Base-by-base conservation (phyloP, 2,329 filamentous ascomycete genomes). In the Hypocreales sp. region DNA sequence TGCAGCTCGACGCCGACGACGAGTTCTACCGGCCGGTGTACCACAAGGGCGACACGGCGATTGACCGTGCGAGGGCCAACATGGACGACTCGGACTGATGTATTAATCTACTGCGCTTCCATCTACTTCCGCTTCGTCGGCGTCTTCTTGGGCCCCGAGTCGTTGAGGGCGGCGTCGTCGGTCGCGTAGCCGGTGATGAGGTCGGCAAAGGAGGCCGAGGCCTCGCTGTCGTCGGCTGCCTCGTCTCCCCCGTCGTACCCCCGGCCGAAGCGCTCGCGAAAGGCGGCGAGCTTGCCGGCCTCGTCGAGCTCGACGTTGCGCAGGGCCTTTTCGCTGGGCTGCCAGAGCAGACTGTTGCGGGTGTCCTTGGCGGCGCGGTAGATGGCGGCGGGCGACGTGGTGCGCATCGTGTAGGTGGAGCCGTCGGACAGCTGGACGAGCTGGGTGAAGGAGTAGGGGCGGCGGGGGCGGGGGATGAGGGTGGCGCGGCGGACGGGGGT, bases 361-460 rank as follows among this genome's bases (percentile, higher is more conserved):
- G 78, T 81, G 59, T 98, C 90, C 56, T 92, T 92, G 34, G 58
- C 58, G 31, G 61, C 60, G 32, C 61, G 60, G 56, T 71, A 67
- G 25, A 79, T 51, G 4, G 67, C 63, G 20, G 55, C 40, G 1
- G 82, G 81, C 8, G 72, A 81, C 8, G 80, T 83, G 15, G 81
- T 86, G 48, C 79, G 79, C 45, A 75, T 66, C 26, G 78, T 74
- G 56, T 72, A 95, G 33, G 86, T 79, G 45, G 72, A 80, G 41
- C 90, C 90, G 61, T 98, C 90, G 22, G 79, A 82, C 37, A 95
- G 77, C 29, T 84, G 86, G 40, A 98, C 66, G 34, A 98, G 70
- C 58, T 98, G 90, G n/a, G 87, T 94, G 64, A 94, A 95, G 40
- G 78, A 82, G 65, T 94, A 95, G 22, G 90, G 87, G 5, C 86